Evolutionary conservation across 1,284 basidiomycete species (phyloP).

Genomic region (Ganoderma multipileum): DNA sequence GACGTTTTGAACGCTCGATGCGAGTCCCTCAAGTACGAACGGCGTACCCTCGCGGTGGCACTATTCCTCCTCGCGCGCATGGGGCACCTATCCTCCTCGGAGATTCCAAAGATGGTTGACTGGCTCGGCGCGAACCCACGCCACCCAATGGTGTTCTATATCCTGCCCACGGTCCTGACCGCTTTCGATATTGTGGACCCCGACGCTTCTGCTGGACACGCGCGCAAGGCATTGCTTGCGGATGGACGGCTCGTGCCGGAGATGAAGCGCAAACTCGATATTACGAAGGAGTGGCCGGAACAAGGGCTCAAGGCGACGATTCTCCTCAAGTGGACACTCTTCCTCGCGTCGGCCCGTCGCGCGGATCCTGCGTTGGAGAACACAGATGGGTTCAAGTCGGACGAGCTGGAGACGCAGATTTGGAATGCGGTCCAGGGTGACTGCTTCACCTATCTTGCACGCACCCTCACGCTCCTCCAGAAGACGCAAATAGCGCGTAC

Average conservation of each 20-base stretch:
- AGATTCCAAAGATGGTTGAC: constrained; percentile 67
- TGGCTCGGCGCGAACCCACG: constrained; percentile 70
- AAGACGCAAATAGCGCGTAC: constrained; percentile 50
- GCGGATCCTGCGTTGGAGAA: constrained; percentile 72
- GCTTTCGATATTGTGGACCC: constrained; percentile 76
- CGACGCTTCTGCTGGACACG: constrained; percentile 46
- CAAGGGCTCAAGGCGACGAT: constrained; percentile 79
- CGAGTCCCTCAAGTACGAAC: constrained; percentile 77
- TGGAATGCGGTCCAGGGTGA: constrained; percentile 85
- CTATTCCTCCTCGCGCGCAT: constrained; percentile 71
- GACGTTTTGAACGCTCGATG: constrained; percentile 71
- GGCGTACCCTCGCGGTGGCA: constrained; percentile 65
- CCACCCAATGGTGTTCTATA: constrained; percentile 74
- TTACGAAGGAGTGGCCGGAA: constrained; percentile 69
- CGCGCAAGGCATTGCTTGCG: constrained; percentile 54
- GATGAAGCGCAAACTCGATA: constrained; percentile 65
- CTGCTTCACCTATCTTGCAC: constrained; percentile 79
- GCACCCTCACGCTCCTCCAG: constrained; percentile 60
- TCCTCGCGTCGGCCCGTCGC: constrained; percentile 78
- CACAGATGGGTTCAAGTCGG: constrained; percentile 72
- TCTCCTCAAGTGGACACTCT: constrained; percentile 88
- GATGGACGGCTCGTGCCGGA: constrained; percentile 54
- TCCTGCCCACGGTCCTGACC: constrained; percentile 72
- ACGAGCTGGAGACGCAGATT: constrained; percentile 82
- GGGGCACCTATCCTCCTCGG: constrained; percentile 62